Base-by-base conservation (phyloP, 495 filamentous ascomycete species). In the Geoglossum glabrum region DNA sequence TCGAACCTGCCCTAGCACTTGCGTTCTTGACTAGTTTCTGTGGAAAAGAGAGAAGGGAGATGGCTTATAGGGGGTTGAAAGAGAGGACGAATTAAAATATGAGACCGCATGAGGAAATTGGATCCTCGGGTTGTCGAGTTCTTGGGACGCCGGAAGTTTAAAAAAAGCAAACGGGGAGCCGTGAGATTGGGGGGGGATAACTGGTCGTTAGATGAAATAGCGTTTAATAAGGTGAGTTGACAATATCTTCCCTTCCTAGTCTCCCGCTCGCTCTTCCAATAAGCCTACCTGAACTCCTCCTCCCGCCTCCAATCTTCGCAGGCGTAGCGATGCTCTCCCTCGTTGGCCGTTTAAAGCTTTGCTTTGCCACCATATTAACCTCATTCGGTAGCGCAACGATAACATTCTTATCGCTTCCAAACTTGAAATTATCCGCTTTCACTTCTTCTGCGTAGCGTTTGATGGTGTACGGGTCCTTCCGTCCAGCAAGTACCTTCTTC, bases 401-500 rank as follows among this genome's bases (percentile, higher is more conserved):
- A 61, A 98, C 86, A 63, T 95, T 95, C 77, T 95, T 94, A 66
- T 98, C 92, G 13, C 81, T 86, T 31, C 90, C 90, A 64, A 90
- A 98, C 62, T 88, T 86, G 82, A 98, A 98, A 67, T 98, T 93
- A 66, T 98, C 93, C n/a, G 92, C 92, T 74, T 89, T 95, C 63
- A 98, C 87, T 56, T 92, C 85, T 68, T 98, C 92, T 4, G 76
- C 77, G 65, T 98, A 98, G 4, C 92, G 84, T 74, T 96, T 96
- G 76, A 98, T 95, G 45, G 81, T 83, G 68, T 98, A 98, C 1
- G 88, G 87, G 59, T 90, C 84, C 67, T 86, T 90, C 55, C 77
- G 76, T 47, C 84, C 86, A 13, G 72, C 70, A 21, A 95, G 64
- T 0, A 95, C 78, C 74, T 89, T 95, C 74, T 90, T 86, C 69